Evolutionary conservation across 805 yeast genomes (phyloP).

Genomic region (Myxozyma geophila): DNA sequence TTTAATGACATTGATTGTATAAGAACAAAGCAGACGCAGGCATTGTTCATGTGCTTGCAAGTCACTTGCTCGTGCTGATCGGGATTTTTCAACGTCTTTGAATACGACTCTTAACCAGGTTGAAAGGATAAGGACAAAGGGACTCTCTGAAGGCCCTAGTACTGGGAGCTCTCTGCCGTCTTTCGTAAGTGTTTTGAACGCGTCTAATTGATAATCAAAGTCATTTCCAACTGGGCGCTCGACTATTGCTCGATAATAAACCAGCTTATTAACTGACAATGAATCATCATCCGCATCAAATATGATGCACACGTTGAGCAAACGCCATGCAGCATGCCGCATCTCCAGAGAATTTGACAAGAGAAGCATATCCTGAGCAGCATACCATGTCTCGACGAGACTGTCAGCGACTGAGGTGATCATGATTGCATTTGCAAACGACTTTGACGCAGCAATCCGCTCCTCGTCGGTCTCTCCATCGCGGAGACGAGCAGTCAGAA

Average conservation of each 20-base stretch:
- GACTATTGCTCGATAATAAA: slow-evolving; percentile 65
- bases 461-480: slow-evolving; percentile 40
- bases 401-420: slow-evolving; percentile 57
- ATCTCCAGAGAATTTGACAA: slow-evolving; percentile 45
- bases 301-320: slow-evolving; percentile 61
- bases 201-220: slow-evolving; percentile 55
- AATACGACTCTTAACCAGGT: slow-evolving; percentile 47
- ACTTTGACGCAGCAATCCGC: slow-evolving; percentile 54
- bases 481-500: slow-evolving; percentile 13
- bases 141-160: slow-evolving; percentile 53
- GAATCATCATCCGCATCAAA: slow-evolving; percentile 51
- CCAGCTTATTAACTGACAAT: slow-evolving; percentile 54
- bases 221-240: slow-evolving; percentile 57
- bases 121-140: slow-evolving; percentile 48
- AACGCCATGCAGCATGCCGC: slow-evolving; percentile 56
- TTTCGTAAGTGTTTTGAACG: slow-evolving; percentile 55
- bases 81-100: slow-evolving; percentile 37
- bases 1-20: slow-evolving; percentile 52
- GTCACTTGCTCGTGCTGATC: background rate
- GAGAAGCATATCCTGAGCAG: slow-evolving; percentile 59
- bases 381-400: slow-evolving; percentile 76
- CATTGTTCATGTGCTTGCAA: slow-evolving; percentile 34
- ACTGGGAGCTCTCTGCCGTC: slow-evolving; percentile 61
- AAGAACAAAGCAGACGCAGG: slow-evolving; percentile 41
- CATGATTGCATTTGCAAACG: slow-evolving; percentile 56